Conservation (phyloP, 192 early-diverging fungal genomes). For the Gaertneriomyces semiglobifer region DNA sequence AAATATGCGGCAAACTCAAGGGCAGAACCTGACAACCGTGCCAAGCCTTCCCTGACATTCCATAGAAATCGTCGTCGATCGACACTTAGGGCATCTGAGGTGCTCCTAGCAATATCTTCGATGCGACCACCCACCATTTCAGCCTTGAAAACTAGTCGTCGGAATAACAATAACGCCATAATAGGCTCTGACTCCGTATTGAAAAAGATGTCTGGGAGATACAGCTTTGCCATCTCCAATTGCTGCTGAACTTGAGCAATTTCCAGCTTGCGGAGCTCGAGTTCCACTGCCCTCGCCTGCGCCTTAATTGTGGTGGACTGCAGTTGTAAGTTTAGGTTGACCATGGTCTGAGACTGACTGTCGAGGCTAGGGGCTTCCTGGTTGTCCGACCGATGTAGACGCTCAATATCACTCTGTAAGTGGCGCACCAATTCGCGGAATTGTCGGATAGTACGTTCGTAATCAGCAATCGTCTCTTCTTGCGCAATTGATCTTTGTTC, state of each 20-base stretch:
- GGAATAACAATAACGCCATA: conserved; percentile 68
- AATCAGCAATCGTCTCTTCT: conserved; percentile 82
- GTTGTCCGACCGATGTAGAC: not conserved
- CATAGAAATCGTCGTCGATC: not conserved
- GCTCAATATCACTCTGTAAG: conserved; percentile 72
- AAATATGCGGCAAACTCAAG: conserved; percentile 68
- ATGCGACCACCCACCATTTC: conserved; percentile 48
- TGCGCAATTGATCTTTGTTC: conserved; percentile 54
- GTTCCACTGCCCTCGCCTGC: conserved; percentile 84
- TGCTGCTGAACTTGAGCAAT: conserved; percentile 78
- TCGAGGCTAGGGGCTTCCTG: not conserved
- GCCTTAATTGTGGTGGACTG: conserved; percentile 77
- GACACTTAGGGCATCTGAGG: not conserved
- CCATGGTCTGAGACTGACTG: conserved; percentile 63
- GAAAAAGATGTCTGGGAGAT: conserved; percentile 83
- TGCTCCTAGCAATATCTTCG: conserved; percentile 25
- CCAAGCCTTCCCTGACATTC: conserved; percentile 60
- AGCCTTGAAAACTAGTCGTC: conserved; percentile 79
- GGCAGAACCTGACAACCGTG: conserved; percentile 65
- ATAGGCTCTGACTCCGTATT: conserved; percentile 75
- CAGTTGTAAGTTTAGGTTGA: conserved; percentile 74
- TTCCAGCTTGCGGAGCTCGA: conserved; percentile 85
- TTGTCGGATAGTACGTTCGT: conserved; percentile 78
- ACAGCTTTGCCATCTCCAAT: conserved; percentile 63
- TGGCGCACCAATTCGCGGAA: conserved; percentile 76